A percentile compares a stretch with the other conserved stretches of the same genome.
phyloP scores from a whole-genome alignment of 768 basidiomycete species.

The Mycena vulgaris region DNA sequence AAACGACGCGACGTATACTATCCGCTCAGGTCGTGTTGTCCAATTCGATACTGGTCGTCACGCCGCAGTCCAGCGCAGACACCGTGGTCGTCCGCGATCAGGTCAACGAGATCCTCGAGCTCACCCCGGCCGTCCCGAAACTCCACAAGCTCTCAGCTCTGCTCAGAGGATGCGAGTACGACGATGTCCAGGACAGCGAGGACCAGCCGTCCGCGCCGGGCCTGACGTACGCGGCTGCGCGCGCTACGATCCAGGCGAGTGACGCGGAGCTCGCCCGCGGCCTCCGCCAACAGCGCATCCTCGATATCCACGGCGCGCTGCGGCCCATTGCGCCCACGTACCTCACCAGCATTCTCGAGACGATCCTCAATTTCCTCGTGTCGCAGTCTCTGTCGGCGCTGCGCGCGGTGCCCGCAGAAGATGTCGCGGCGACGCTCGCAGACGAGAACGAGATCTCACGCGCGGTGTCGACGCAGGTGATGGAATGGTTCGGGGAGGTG shows the following conservation, averaged over 20 bases:
- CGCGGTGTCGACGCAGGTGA: constrained; percentile 75
- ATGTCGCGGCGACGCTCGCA: constrained; percentile 72
- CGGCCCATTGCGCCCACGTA: constrained; percentile 79
- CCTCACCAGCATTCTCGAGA: constrained; percentile 79
- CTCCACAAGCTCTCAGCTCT: constrained; percentile 75
- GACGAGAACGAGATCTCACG: constrained; percentile 82
- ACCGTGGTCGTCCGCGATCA: constrained; percentile 83
- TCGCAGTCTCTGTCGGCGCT: constrained; percentile 67
- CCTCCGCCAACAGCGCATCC: constrained; percentile 77
- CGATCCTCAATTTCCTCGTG: constrained; percentile 82
- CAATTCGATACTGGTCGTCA: constrained; percentile 87
- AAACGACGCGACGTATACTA: constrained; percentile 79
- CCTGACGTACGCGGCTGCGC: constrained; percentile 76
- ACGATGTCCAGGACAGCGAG: constrained; percentile 72
- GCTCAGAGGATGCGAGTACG: constrained; percentile 78
- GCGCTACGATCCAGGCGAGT: constrained; percentile 83
- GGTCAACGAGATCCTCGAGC: constrained; percentile 88
- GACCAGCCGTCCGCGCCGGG: constrained; percentile 42
- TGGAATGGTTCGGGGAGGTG: constrained; percentile 87
- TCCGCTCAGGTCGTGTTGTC: constrained; percentile 92
- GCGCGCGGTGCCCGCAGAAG: constrained; percentile 68
- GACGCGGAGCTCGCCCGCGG: constrained; percentile 79
- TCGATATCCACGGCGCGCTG: constrained; percentile 79
- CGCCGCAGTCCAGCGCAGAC: constrained; percentile 58
- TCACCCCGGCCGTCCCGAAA: constrained; percentile 83